Conservation (phyloP, 2,329 filamentous ascomycete genomes). For the Venturia oleaginea region DNA sequence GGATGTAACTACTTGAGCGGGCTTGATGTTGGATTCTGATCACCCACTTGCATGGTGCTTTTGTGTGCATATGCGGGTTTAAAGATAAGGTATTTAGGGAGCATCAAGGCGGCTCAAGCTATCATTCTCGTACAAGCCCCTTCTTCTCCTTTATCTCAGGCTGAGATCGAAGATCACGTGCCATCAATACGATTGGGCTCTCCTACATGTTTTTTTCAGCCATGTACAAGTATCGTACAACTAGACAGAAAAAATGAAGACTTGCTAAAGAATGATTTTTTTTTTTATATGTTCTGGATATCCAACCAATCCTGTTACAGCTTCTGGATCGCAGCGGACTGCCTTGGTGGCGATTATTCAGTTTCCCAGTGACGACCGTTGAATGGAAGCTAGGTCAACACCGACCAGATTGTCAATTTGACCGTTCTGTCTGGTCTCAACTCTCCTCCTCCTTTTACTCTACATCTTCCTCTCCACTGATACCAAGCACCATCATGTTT, state of each 20-base stretch:
- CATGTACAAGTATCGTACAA: too few species aligned
- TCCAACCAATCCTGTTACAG: neutral
- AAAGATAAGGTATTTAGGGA: neutral
- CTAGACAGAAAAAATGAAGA: too few species aligned
- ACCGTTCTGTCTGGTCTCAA: neutral
- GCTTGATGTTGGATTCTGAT: too few species aligned
- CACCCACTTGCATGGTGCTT: too few species aligned
- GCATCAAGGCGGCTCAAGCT: constrained; percentile 15
- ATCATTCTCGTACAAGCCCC: too few species aligned
- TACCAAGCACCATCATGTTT: constrained; percentile 10
- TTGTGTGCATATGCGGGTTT: neutral
- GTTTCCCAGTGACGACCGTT: neutral
- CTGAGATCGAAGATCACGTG: too few species aligned
- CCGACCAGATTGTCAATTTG: neutral
- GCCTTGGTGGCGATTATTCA: neutral
- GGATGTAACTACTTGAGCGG: too few species aligned
- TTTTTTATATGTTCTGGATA: neutral
- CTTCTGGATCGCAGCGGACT: neutral
- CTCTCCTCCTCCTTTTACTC: neutral
- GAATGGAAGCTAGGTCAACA: neutral
- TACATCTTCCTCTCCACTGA: neutral
- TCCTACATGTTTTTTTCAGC: too few species aligned
- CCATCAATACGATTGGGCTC: too few species aligned
- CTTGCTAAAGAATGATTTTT: neutral
- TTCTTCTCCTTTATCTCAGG: too few species aligned